Evolutionary conservation across 257 asterid genomes (phyloP).

Genomic region (Gentiana straminea): DNA sequence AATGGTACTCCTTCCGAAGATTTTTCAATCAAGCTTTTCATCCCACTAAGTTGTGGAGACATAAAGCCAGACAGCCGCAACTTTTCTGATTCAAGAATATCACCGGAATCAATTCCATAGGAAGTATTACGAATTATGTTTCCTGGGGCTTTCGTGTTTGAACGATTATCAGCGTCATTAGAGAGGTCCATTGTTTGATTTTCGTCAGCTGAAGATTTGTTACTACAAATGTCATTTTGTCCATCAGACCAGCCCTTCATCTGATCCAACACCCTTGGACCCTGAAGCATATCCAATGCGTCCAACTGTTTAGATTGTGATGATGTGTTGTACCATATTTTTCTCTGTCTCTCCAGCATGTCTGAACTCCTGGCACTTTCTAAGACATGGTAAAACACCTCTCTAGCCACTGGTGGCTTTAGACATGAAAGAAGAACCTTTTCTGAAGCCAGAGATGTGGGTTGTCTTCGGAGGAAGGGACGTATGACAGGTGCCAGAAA

Average conservation of each 20-base stretch:
- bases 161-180: slow-evolving; percentile 34
- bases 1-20: slow-evolving; percentile 88
- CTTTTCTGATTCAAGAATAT: slow-evolving; percentile 66
- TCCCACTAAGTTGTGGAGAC: slow-evolving; percentile 88
- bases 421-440: slow-evolving; percentile 72
- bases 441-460: slow-evolving; percentile 90
- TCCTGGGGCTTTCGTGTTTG: slow-evolving; percentile 48
- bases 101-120: slow-evolving; percentile 38
- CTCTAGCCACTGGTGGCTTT: slow-evolving; percentile 79
- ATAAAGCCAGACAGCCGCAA: slow-evolving; percentile 86
- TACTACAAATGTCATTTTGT: slow-evolving; percentile 32
- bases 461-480: slow-evolving; percentile 86
- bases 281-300: slow-evolving; percentile 57
- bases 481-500: slow-evolving; percentile 86
- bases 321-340: slow-evolving; percentile 85
- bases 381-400: slow-evolving; percentile 58
- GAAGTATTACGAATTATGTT: slow-evolving; percentile 36
- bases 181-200: slow-evolving; percentile 25
- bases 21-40: slow-evolving; percentile 84
- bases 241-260: slow-evolving; percentile 56
- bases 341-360: slow-evolving; percentile 96
- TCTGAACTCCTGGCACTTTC: slow-evolving; percentile 84
- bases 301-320: slow-evolving; percentile 67
- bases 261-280: slow-evolving; percentile 64
- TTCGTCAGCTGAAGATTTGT: slow-evolving; percentile 25